Percentiles rank a stretch among this genome's conserved stretches.
Conservation (phyloP, 2,329 filamentous ascomycete species). For the Grosmannia clavigera region DNA sequence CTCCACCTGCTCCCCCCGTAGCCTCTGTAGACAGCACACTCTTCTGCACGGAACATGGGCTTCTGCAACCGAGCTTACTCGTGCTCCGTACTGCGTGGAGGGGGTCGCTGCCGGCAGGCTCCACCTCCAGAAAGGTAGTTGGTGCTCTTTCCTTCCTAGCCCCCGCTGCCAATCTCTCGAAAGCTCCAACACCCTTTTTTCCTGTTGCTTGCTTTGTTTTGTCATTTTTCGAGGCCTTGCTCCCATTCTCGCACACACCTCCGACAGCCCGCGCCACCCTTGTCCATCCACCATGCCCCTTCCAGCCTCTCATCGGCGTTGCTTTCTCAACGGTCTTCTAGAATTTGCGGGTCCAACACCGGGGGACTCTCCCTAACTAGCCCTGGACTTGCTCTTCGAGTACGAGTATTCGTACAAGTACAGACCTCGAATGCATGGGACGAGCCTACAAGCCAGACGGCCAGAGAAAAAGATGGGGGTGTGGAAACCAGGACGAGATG, state of each 20-base stretch:
- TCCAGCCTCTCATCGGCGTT: constrained; percentile 22
- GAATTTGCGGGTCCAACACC: constrained; percentile 32
- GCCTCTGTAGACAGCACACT: background rate
- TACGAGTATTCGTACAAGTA: background rate
- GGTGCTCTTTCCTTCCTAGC: constrained; percentile 11
- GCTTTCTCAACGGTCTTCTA: constrained; percentile 35
- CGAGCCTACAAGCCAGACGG: background rate
- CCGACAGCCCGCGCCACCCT: constrained; percentile 10
- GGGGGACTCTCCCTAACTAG: constrained; percentile 28
- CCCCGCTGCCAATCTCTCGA: constrained; percentile 12
- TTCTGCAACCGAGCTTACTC: constrained; percentile 13
- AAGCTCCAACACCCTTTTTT: constrained; percentile 1
- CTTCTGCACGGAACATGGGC: background rate
- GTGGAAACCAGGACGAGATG: background rate
- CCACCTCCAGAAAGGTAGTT: constrained; percentile 10
- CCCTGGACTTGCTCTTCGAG: background rate
- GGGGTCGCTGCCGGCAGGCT: constrained; percentile 9
- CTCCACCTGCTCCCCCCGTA: background rate
- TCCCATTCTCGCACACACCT: background rate
- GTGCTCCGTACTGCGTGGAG: background rate
- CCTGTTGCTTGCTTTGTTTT: background rate
- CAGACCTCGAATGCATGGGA: background rate
- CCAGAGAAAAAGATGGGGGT: background rate
- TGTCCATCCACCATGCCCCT: constrained; percentile 26
- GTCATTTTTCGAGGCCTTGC: background rate